Evolutionary conservation across 2,329 filamentous ascomycete species (phyloP), one percentile per base, ranked within the genome.

Genomic region (Escovopsis sp.): DNA sequence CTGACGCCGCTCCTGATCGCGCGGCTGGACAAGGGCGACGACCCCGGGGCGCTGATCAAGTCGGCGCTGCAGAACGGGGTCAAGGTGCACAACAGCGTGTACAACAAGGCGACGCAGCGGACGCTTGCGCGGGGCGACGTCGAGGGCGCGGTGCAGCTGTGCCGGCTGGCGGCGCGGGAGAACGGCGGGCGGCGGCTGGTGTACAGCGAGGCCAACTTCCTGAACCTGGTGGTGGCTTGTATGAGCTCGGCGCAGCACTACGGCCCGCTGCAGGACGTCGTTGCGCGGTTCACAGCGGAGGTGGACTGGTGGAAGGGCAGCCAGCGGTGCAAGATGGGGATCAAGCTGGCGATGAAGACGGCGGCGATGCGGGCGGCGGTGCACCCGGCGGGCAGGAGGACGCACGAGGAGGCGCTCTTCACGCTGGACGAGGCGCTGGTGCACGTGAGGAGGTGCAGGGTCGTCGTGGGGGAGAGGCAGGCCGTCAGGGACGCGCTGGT

Each of bases 1-100:
- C 46, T 63, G 43, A 60, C 62, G 6, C 60, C 64, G 5, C 47
- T 70, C 20, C 51, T 68, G 11, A 45, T 62, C 24, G 52, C 59
- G 2, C 56, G 59, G 34, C 49, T 71, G 5, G 57, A 58, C 16
- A 48, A 51, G 10, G 56, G 65, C 9, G 52, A 56, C 14, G 51
- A 51, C 13, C 46, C 50, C 5, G 43, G 45, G 33, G 41, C 47
- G 34, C 25, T 57, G 25, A 54, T 65, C 15, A 46, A 51, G 35
- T 48, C 53, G 12, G 48, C 55, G 5, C 48, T 57, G 1, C 43
- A 44, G 10, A 52, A 53, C 32, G 57, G 57, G 1, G 37, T 53
- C 31, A 51, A 47, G 5, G 51, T 66, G 9, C 57, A 61, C 12
- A 57, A 63, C 43, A 54, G 52, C 27, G 53, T 59, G 0, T 65